Base-by-base conservation (phyloP, 192 early-diverging fungal genomes). In the Podila clonocystis region DNA sequence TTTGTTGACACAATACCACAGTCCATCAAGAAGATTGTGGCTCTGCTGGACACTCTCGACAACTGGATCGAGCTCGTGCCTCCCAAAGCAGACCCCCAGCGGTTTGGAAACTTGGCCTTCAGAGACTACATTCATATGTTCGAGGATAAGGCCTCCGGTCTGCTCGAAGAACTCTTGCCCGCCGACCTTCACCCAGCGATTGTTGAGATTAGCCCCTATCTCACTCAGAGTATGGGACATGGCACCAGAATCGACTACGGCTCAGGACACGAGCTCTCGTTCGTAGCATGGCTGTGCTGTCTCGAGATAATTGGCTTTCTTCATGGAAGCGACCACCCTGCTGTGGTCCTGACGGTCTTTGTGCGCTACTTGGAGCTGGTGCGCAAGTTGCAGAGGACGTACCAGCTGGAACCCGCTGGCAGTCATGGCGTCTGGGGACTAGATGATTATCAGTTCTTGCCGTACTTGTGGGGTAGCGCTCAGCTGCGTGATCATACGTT, bases 371-470 rank as follows among this genome's bases (percentile, higher is more conserved):
- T 99, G 36, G 86, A 89, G 38, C 67, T 98, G 20, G 93, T 94
- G 28, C 90, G 95, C 41, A 78, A 87, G 65, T 74, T 99, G 24
- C 97, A 99, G 87, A 83, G 68, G 24, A 90, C 87, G 2, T 99
- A 97, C 85, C 87, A 83, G 52, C 86, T 99, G 9, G 98, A 99
- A 85, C 98, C 98, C 1, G 98, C 98, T 0, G 98, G 98, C 4
- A 94, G 92, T 82, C 98, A 98, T 82, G 98, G 98, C 24, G 96
- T 97, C 9, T 98, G 95, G 95, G 98, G 98, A 34, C 79, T 99
- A 34, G 98, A 99, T 77, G 98, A 99, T 85, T 93, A 95, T 85
- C 97, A 98, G 82, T 98, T 98, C 73, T 79, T 99, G 70, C 95
- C 97, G 22, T 99, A 95, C 83, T 89, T 92, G 38, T 98, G 93